Evolutionary conservation across 2,329 filamentous ascomycete genomes (phyloP).

Genomic region (Sodiomyces alkalinus): DNA sequence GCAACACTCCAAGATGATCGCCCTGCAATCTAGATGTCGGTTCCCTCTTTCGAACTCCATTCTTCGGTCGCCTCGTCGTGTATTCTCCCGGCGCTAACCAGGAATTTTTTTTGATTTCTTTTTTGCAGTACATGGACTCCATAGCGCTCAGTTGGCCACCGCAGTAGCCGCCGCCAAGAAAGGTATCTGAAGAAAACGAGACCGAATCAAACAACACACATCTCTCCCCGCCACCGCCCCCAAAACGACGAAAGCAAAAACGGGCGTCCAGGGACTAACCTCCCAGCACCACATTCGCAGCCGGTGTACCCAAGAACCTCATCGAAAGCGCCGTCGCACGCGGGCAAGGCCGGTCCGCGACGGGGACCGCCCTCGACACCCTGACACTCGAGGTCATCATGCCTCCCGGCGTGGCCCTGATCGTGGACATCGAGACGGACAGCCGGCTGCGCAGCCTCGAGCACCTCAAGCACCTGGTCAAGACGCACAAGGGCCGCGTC

Average conservation of each 20-base stretch:
- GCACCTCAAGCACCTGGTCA: conserved; percentile 57
- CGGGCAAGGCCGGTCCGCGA: conserved; percentile 68
- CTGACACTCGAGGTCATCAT: conserved; percentile 70
- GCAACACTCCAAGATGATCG: conserved; percentile 55
- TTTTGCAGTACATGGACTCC: conserved; percentile 61
- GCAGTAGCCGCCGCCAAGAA: conserved; percentile 69
- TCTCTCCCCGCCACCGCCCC: conserved; percentile 5
- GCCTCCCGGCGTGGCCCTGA: conserved; percentile 58
- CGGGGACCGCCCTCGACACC: conserved; percentile 61
- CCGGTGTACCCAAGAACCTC: conserved; percentile 65
- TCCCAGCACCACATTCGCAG: conserved; percentile 23
- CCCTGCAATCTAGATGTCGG: conserved; percentile 59
- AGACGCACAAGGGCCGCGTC: conserved; percentile 51
- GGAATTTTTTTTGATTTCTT: no score
- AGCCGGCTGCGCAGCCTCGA: conserved; percentile 59
- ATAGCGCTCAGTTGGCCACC: conserved; percentile 62
- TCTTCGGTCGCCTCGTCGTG: no score
- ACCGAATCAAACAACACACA: no score
- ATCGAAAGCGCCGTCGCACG: conserved; percentile 80
- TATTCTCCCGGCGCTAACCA: no score
- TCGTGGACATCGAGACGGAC: conserved; percentile 79
- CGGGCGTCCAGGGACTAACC: conserved; percentile 5
- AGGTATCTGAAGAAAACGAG: conserved; percentile 26
- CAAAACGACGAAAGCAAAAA: neutral
- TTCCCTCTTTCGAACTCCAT: no score